Conservation (phyloP, 805 yeast species). For the Candida easanensis region DNA sequence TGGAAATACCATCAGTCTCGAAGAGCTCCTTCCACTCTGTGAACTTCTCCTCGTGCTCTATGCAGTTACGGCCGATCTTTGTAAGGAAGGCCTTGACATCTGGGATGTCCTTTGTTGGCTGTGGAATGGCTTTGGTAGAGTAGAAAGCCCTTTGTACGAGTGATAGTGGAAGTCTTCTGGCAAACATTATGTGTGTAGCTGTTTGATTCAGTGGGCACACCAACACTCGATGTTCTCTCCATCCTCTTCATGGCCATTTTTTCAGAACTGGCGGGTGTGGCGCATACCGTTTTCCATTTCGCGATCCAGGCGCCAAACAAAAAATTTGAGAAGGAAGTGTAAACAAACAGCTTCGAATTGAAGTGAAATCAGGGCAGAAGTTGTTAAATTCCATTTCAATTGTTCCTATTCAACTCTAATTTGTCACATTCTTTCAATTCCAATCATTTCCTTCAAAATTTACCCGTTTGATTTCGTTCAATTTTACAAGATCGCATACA, state of each 20-base stretch:
- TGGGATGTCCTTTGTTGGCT: conserved; percentile 53
- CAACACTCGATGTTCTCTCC: not conserved
- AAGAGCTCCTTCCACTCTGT: conserved; percentile 72
- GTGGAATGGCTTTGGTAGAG: conserved; percentile 32
- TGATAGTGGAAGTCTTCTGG: conserved; percentile 11
- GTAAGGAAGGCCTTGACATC: conserved; percentile 71
- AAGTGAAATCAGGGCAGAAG: not conserved
- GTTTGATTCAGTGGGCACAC: not conserved
- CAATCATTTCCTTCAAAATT: too few species aligned
- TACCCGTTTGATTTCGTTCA: too few species aligned
- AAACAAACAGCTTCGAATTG: conserved; percentile 4
- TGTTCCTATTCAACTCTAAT: not conserved
- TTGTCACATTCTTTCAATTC: not conserved
- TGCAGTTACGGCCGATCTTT: conserved; percentile 74
- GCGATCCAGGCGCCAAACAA: conserved; percentile 1
- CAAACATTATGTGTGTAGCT: conserved; percentile 5
- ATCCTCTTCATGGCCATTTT: conserved; percentile 3
- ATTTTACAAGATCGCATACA: not conserved
- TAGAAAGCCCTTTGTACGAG: conserved; percentile 12
- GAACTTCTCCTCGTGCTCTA: conserved; percentile 65
- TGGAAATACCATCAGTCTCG: conserved; percentile 44
- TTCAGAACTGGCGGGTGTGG: not conserved
- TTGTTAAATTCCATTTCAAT: not conserved
- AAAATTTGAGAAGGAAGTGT: conserved; percentile 7
- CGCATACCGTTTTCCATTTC: conserved; percentile 2